Percentiles rank a stretch among this genome's conserved stretches.
These are phyloP conservation scores for Penicillium antarcticum DNA, from an alignment of 495 filamentous ascomycete genomes.

Conservation along the genomic window DNA sequence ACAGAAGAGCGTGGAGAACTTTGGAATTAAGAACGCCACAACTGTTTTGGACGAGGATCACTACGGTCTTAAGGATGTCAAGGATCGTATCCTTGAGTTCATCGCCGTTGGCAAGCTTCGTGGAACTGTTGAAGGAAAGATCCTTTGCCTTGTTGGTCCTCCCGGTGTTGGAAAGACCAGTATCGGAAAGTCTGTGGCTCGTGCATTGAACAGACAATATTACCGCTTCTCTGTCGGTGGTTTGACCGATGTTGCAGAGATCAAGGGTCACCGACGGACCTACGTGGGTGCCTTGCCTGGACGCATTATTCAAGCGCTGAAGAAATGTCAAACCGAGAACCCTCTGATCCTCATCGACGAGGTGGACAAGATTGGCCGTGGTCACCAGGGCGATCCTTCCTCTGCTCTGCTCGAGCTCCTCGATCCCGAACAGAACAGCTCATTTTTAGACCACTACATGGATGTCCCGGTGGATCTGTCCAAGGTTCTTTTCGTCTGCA, in stretches of 20 bases:
- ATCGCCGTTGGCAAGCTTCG: slow-evolving; percentile 97
- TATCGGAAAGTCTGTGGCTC: slow-evolving; percentile 96
- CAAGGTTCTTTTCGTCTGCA: slow-evolving; percentile 98
- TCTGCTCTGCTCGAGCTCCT: slow-evolving; percentile 92
- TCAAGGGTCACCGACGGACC: slow-evolving; percentile 95
- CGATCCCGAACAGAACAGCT: slow-evolving; percentile 96
- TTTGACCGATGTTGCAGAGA: slow-evolving; percentile 97
- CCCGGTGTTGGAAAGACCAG: slow-evolving; percentile 97
- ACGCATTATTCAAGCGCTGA: slow-evolving; percentile 94
- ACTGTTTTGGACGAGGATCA: slow-evolving; percentile 94
- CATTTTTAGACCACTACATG: slow-evolving; percentile 98
- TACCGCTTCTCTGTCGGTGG: slow-evolving; percentile 98
- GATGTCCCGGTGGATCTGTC: slow-evolving; percentile 97
- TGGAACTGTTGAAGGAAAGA: slow-evolving; percentile 97
- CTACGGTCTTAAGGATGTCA: slow-evolving; percentile 96
- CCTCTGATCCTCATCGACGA: slow-evolving; percentile 96
- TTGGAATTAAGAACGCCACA: slow-evolving; percentile 87
- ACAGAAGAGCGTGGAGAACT: slow-evolving; percentile 92
- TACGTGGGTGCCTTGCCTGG: slow-evolving; percentile 97
- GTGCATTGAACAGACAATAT: slow-evolving; percentile 91
- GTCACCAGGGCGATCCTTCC: slow-evolving; percentile 93
- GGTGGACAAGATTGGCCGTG: slow-evolving; percentile 94
- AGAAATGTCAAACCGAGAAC: slow-evolving; percentile 99
- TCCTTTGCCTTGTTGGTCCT: slow-evolving; percentile 94
- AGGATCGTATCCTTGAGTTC: slow-evolving; percentile 97